phyloP scores from a whole-genome alignment of 495 filamentous ascomycete species.

The Pyrenula massariospora region DNA sequence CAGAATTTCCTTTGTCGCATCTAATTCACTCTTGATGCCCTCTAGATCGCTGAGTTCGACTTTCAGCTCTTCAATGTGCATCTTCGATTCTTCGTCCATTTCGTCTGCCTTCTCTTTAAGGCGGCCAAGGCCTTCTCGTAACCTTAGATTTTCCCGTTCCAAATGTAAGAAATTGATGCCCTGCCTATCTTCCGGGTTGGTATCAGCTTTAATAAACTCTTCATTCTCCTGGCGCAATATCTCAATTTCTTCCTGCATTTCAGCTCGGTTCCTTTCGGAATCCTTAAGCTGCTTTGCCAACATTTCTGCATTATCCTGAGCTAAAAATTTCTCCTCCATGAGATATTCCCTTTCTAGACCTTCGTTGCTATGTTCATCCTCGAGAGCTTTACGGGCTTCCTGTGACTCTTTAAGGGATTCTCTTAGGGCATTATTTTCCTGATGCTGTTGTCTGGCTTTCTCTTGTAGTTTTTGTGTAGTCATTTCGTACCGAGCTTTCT shows the following conservation, averaged over 20 bases:
- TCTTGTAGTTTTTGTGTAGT: conserved; percentile 64
- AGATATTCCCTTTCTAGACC: no score
- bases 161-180: conserved; percentile 84
- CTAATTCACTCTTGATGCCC: conserved; percentile 57
- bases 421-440: no score
- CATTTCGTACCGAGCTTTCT: not conserved
- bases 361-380: no score
- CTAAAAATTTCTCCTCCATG: no score
- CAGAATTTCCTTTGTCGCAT: conserved; percentile 58
- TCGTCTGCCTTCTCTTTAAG: conserved; percentile 80
- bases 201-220: conserved; percentile 68
- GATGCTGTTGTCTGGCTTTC: conserved; percentile 79
- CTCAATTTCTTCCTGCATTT: conserved; percentile 75
- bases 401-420: no score
- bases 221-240: conserved; percentile 78
- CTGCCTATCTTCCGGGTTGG: conserved; percentile 76
- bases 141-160: conserved; percentile 76
- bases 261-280: no score
- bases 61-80: conserved; percentile 67
- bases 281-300: no score
- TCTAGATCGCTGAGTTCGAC: conserved; percentile 65
- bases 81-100: conserved; percentile 66
- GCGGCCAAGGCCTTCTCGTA: conserved; percentile 75
- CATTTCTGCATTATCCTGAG: no score
- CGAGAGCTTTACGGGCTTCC: no score